Conservation (phyloP, 352 stramenopile species). For the Globisporangium echinulatum region DNA sequence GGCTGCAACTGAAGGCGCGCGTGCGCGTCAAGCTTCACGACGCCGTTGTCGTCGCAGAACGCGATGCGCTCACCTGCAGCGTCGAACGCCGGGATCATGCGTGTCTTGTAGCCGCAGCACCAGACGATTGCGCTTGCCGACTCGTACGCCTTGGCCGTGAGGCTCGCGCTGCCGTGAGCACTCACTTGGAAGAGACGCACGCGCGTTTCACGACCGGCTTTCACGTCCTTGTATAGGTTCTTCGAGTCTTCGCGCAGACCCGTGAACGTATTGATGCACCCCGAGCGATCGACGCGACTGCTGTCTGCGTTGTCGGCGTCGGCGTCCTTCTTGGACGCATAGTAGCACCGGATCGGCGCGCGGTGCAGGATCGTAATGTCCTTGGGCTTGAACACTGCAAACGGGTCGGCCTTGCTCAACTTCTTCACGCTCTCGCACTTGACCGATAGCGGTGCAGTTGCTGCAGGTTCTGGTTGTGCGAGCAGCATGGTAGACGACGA, state of each 20-base stretch:
- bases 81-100: constrained; percentile 48
- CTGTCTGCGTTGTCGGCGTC: constrained; percentile 57
- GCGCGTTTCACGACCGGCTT: constrained; percentile 45
- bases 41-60: constrained; percentile 49
- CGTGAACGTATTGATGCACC: constrained; percentile 82
- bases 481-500: background rate
- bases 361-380: constrained; percentile 82
- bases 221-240: constrained; percentile 58
- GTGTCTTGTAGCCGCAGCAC: constrained; percentile 75
- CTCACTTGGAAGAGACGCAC: constrained; percentile 77
- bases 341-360: constrained; percentile 73
- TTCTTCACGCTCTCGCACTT: constrained; percentile 16
- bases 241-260: constrained; percentile 82
- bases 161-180: constrained; percentile 36
- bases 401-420: constrained; percentile 6
- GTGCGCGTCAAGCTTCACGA: constrained; percentile 61
- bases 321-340: constrained; percentile 68
- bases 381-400: constrained; percentile 43
- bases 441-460: background rate
- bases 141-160: constrained; percentile 61
- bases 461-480: constrained; percentile 6
- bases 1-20: constrained; percentile 30
- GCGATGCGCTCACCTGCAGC: constrained; percentile 29
- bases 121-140: constrained; percentile 71
- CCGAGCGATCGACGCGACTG: constrained; percentile 48